These are phyloP conservation scores for Teratosphaeria nubilosa DNA, from an alignment of 2,329 filamentous ascomycete species.

Conservation along the genomic window DNA sequence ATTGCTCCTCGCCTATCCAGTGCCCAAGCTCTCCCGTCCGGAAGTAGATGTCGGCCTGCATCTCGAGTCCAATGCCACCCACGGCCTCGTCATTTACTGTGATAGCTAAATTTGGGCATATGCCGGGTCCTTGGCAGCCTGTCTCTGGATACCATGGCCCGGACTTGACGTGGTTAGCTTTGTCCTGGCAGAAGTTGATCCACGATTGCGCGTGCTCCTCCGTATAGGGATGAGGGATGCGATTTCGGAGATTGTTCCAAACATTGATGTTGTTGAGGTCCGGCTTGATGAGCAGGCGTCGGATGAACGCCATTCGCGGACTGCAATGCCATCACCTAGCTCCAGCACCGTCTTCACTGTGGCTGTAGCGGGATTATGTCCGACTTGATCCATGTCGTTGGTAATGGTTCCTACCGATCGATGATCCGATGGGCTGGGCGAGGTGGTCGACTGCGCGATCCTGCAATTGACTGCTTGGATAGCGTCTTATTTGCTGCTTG, in stretches of 20 bases:
- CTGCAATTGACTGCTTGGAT: neutral
- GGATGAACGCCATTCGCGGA: slow-evolving; percentile 24
- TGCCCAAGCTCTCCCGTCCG: slow-evolving; percentile 33
- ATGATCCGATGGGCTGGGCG: too few species aligned
- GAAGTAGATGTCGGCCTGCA: slow-evolving; percentile 23
- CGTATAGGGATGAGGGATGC: slow-evolving; percentile 32
- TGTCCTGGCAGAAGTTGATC: slow-evolving; percentile 23
- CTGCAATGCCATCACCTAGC: slow-evolving; percentile 3
- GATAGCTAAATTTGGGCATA: slow-evolving; percentile 14
- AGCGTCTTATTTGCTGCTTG: too few species aligned
- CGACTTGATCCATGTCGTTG: neutral
- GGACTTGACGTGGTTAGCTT: slow-evolving; percentile 6
- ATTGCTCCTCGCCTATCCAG: slow-evolving; percentile 30
- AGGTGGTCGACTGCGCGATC: too few species aligned
- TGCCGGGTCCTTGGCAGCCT: slow-evolving; percentile 9
- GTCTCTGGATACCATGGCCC: slow-evolving; percentile 11
- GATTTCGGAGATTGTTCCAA: slow-evolving; percentile 27
- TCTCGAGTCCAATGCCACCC: slow-evolving; percentile 29
- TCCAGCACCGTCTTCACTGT: slow-evolving; percentile 1
- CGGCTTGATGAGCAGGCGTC: slow-evolving; percentile 21
- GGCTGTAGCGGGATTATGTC: neutral
- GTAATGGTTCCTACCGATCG: too few species aligned
- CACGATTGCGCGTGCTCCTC: slow-evolving; percentile 23
- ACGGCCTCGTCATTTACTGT: slow-evolving; percentile 21
- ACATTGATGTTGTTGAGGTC: slow-evolving; percentile 25